Evolutionary conservation across 2,329 filamentous ascomycete genomes (phyloP).

Genomic region (Penicillium olsonii): DNA sequence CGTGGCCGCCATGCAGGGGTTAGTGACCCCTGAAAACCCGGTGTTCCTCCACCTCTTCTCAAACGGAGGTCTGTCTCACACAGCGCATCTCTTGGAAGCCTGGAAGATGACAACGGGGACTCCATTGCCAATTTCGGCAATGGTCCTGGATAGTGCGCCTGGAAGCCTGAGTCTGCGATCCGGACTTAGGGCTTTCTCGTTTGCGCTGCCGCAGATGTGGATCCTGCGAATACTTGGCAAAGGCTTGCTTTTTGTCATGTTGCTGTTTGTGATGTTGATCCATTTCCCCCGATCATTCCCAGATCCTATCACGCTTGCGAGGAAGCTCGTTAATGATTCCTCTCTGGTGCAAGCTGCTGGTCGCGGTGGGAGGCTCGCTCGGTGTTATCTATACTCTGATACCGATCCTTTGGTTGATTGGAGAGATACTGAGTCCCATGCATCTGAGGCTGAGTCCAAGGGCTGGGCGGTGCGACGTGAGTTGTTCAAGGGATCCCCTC

Average conservation of each 20-base stretch:
- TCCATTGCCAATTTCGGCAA: slow-evolving; percentile 41
- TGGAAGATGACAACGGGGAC: slow-evolving; percentile 38
- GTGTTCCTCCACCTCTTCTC: slow-evolving; percentile 52
- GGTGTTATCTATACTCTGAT: slow-evolving; percentile 46
- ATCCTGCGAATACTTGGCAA: slow-evolving; percentile 33
- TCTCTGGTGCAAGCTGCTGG: slow-evolving; percentile 19
- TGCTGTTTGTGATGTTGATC: slow-evolving; percentile 24
- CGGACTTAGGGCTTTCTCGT: slow-evolving; percentile 38
- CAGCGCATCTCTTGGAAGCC: slow-evolving; percentile 38
- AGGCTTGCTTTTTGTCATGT: slow-evolving; percentile 24
- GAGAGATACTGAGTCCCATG: slow-evolving; percentile 41
- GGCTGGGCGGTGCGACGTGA: slow-evolving; percentile 38
- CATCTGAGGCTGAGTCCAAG: slow-evolving; percentile 30
- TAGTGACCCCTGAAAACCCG: slow-evolving; percentile 25
- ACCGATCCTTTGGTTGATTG: slow-evolving; percentile 39
- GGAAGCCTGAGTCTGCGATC: slow-evolving; percentile 35
- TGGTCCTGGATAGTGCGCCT: slow-evolving; percentile 51
- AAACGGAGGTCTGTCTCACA: slow-evolving; percentile 50
- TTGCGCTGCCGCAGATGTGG: slow-evolving; percentile 34
- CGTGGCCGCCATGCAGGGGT: slow-evolving; percentile 35
- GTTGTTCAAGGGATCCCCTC: slow-evolving; percentile 37
- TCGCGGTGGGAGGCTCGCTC: slow-evolving; percentile 12
- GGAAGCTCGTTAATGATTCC: slow-evolving; percentile 34
- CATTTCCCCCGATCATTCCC: slow-evolving; percentile 18
- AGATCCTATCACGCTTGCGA: slow-evolving; percentile 30